Evolutionary conservation across 805 yeast genomes (phyloP).

Genomic region (Teunomyces aglyptinius): DNA sequence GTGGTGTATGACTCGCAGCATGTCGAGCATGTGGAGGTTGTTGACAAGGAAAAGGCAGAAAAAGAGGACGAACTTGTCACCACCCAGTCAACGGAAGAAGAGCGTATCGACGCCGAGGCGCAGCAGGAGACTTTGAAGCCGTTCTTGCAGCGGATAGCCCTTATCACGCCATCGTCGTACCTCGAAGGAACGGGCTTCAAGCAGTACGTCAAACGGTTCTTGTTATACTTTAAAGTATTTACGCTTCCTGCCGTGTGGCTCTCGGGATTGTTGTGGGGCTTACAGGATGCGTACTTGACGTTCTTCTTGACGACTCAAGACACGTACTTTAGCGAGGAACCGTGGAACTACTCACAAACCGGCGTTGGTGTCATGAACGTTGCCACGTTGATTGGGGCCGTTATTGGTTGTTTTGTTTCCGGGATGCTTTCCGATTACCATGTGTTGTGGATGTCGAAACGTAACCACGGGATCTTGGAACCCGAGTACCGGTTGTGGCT

Average conservation of each 20-base stretch:
- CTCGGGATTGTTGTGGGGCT: constrained; percentile 41
- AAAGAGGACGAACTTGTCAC: constrained; percentile 1
- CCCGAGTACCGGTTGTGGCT: constrained; percentile 38
- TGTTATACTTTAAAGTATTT: constrained; percentile 30
- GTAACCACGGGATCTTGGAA: constrained; percentile 35
- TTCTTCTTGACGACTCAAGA: constrained; percentile 41
- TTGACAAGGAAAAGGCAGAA: not conserved
- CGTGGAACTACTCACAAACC: constrained; percentile 32
- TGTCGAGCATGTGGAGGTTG: constrained; percentile 6
- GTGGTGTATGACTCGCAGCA: constrained; percentile 11
- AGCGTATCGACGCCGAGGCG: constrained; percentile 1
- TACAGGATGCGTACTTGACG: constrained; percentile 38
- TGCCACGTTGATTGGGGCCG: constrained; percentile 39
- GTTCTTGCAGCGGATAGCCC: constrained; percentile 19
- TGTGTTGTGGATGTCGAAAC: constrained; percentile 35
- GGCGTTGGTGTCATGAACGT: constrained; percentile 41
- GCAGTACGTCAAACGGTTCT: constrained; percentile 40
- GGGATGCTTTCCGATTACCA: constrained; percentile 35
- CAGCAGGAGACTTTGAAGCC: constrained; percentile 11
- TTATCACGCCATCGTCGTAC: constrained; percentile 36
- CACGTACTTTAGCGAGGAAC: constrained; percentile 33
- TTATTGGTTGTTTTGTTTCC: constrained; percentile 37
- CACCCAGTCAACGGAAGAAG: not conserved
- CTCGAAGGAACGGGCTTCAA: constrained; percentile 37
- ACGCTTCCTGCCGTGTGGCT: constrained; percentile 36